Conservation (phyloP, 139 green algal genomes). For the Closterium sp. region DNA sequence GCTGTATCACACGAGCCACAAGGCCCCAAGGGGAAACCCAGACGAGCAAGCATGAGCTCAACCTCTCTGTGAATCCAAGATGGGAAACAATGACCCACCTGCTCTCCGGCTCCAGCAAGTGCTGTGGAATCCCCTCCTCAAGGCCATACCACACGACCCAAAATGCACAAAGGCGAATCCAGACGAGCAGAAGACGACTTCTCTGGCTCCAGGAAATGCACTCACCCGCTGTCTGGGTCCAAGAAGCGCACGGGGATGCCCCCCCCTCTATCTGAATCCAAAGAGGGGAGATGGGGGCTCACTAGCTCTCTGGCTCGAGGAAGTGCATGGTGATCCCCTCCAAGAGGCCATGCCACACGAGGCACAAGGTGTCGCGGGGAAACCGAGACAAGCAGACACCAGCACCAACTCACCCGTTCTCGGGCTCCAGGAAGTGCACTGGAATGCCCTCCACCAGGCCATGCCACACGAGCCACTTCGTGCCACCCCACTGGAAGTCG, state of each 20-base stretch:
- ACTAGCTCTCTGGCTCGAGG: slow-evolving; percentile 51
- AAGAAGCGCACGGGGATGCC: too few species aligned
- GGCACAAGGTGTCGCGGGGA: too few species aligned
- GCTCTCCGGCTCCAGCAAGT: slow-evolving; percentile 54
- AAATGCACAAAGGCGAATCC: not conserved
- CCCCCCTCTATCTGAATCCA: too few species aligned
- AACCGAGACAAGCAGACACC: too few species aligned
- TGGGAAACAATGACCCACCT: not conserved
- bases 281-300: too few species aligned
- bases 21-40: too few species aligned
- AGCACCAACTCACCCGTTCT: slow-evolving; percentile 46
- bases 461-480: slow-evolving; percentile 41
- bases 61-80: too few species aligned
- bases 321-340: slow-evolving; percentile 13
- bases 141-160: slow-evolving; percentile 35
- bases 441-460: slow-evolving; percentile 55
- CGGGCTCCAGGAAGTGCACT: slow-evolving; percentile 53
- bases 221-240: slow-evolving; percentile 49
- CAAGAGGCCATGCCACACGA: too few species aligned
- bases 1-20: too few species aligned
- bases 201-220: too few species aligned
- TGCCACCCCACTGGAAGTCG: slow-evolving; percentile 68
- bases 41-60: too few species aligned
- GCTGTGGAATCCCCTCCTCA: slow-evolving; percentile 53
- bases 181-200: not conserved